phyloP scores from a whole-genome alignment of 1,284 basidiomycete species.

The Leccinum pachyderme region DNA sequence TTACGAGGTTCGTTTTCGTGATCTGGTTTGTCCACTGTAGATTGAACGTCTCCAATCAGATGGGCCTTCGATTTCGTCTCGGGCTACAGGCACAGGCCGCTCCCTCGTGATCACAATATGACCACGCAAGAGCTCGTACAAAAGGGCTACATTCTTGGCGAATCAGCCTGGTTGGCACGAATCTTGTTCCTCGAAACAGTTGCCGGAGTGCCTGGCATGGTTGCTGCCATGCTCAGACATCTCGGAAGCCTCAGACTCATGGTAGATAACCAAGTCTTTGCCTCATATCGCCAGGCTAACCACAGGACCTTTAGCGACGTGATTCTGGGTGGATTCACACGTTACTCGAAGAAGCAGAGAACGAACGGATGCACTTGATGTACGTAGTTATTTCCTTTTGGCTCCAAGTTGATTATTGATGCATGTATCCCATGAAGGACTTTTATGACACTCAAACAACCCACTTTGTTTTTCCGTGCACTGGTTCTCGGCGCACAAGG shows the following conservation, averaged over 20 bases:
- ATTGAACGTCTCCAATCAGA: slow-evolving; percentile 35
- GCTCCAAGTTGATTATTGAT: slow-evolving; percentile 10
- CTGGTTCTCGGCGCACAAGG: slow-evolving; percentile 86
- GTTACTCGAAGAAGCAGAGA: slow-evolving; percentile 90
- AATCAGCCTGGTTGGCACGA: slow-evolving; percentile 79
- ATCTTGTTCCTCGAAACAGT: slow-evolving; percentile 89
- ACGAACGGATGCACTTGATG: slow-evolving; percentile 95
- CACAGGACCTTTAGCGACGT: slow-evolving; percentile 51
- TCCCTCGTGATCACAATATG: slow-evolving; percentile 61
- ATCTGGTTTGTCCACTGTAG: slow-evolving; percentile 1
- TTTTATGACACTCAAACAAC: slow-evolving; percentile 84
- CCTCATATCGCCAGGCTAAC: slow-evolving; percentile 11
- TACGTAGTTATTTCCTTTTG: slow-evolving; percentile 24
- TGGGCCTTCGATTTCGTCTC: slow-evolving; percentile 74
- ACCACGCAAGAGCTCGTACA: slow-evolving; percentile 68
- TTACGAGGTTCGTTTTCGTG: slow-evolving; percentile 44
- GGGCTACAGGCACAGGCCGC: slow-evolving; percentile 74
- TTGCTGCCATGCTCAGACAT: slow-evolving; percentile 85
- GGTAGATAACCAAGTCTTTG: slow-evolving; percentile 42
- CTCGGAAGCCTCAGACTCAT: slow-evolving; percentile 80
- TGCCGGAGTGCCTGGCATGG: slow-evolving; percentile 95
- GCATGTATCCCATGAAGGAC: slow-evolving; percentile 51
- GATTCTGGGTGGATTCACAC: slow-evolving; percentile 89
- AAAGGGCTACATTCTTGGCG: slow-evolving; percentile 70
- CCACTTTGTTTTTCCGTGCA: slow-evolving; percentile 75